Evolutionary conservation across 1,284 basidiomycete genomes (phyloP), one percentile per base, ranked within the genome.

Genomic region (Phlebopus sp.): DNA sequence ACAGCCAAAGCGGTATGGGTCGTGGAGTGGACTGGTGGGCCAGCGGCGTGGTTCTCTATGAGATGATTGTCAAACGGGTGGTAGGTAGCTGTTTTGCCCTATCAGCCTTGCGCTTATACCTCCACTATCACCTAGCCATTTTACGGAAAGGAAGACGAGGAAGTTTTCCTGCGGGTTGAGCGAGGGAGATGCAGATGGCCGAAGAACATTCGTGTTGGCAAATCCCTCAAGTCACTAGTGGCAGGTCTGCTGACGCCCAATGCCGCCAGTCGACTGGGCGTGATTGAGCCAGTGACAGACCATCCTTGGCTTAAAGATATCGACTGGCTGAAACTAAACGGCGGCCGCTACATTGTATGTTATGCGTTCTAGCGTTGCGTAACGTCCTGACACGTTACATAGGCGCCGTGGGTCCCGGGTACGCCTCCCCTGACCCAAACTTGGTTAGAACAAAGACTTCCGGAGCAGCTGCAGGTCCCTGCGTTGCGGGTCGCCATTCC

Each of bases 11-110:
- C 50, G 76, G 76, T 60, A 57, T 54, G 1, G 80, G 81, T 2
- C 69, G 72, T 2, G 78, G 81, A 36, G 74, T 88, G 31, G 90
- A 92, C 62, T 89, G 90, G 73, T 92, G 86, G 83, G 76, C 81
- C 34, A 78, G 77, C 34, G 90, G 86, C 1, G 74, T 87, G 21
- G 80, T 85, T 49, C 69, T 92, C 50, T 92, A 80, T 57, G 87
- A 92, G 54, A 84, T 92, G 78, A 69, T 83, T 2, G 83, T 83
- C 36, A 76, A 78, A 32, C 71, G 72, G 50, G 60, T 84, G 51
- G 79, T 74, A 54, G 52, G 75, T 67, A 5, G 15, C 25, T 40
- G 4, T 38, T n/a, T 44, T 46, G 41, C 17, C 15, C 17, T 27
- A 23, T 18, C 4, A 27, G 13, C 38, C 25, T 11, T 2, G 21